Base-by-base conservation (phyloP, 2,329 filamentous ascomycete species). In the Monosporascus sp. region DNA sequence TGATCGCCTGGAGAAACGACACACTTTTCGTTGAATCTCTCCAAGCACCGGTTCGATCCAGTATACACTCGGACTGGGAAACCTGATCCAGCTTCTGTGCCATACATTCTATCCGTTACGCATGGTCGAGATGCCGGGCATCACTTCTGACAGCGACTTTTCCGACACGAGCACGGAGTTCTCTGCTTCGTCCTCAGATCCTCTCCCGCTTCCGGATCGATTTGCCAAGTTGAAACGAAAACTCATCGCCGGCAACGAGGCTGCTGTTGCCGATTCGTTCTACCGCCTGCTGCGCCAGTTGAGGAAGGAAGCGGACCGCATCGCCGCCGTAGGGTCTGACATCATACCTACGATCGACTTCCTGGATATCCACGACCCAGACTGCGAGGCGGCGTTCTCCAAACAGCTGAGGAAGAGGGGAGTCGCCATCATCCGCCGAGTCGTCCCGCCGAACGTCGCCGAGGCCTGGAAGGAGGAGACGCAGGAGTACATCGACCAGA, bases 371-470 rank as follows among this genome's bases (percentile, higher is more conserved):
- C 58, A 64, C 27, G 66, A 69, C 38, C 51, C 57, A 11, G 38
- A 34, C 8, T 60, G 60, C n/a, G 61, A 60, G 9, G 57, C 64
- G 0, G 38, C 46, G 7, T 71, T 71, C 54, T 50, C 51, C 17
- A 50, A 57, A 20, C 58, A 53, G 3, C 47, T 88, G 27, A 70
- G 71, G 49, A 79, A 81, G 57, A 75, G 84, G 1, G 86, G 86
- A n/a, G 79, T 76, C 0, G 80, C 81, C 1, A 80, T 90, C 3
- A 75, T 91, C 34, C 75, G 80, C 36, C 81, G 82, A n/a, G 87
- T 90, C 5, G 69, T 91, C 3, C 78, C 83, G 0, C 76, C 81
- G 55, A 70, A 72, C 3, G 79, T 85, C 62, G 86, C 86, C 0
- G 69, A 84, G 47, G 74, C 72, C 2, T 87, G 83, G 64, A 90